These are phyloP conservation scores for Termitomyces sp. DNA, from an alignment of 1,284 basidiomycete genomes.

Conservation along the genomic window DNA sequence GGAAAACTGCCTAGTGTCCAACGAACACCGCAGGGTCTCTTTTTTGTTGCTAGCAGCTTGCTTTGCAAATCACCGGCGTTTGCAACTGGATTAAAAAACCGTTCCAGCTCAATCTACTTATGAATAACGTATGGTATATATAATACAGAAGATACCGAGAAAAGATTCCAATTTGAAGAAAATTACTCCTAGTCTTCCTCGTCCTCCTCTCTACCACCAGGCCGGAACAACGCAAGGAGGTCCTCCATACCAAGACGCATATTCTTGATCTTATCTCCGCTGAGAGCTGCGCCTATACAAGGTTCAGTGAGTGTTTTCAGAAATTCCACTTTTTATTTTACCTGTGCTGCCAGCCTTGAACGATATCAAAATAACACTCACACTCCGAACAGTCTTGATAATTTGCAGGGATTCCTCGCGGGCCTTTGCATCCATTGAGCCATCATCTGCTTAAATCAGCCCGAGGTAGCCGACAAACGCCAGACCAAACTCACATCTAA, in stretches of 20 bases:
- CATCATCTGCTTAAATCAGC: constrained; percentile 62
- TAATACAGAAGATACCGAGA: background rate
- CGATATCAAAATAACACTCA: constrained; percentile 84
- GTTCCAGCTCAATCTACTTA: background rate
- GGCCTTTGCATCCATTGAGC: constrained; percentile 73
- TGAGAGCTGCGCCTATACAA: constrained; percentile 75
- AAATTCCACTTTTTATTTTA: constrained; percentile 22
- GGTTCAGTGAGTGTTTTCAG: background rate
- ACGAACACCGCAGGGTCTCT: no score
- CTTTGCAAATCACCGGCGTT: no score
- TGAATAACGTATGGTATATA: background rate
- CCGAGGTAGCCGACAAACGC: constrained; percentile 5
- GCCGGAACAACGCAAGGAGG: constrained; percentile 72
- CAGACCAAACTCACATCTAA: constrained; percentile 67
- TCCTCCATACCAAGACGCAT: constrained; percentile 83
- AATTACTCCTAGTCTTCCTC: constrained; percentile 41
- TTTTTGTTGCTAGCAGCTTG: no score
- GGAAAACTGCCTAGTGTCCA: no score
- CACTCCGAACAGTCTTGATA: constrained; percentile 60
- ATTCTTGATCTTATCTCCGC: constrained; percentile 84
- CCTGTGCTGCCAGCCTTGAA: constrained; percentile 95
- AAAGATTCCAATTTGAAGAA: constrained; percentile 12
- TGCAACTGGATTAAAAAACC: background rate
- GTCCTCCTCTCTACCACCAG: constrained; percentile 51
- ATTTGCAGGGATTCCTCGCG: constrained; percentile 71